A percentile compares a stretch with the other conserved stretches of the same genome.
Conservation (phyloP, 352 stramenopile species). For the Phytophthora sp. region DNA sequence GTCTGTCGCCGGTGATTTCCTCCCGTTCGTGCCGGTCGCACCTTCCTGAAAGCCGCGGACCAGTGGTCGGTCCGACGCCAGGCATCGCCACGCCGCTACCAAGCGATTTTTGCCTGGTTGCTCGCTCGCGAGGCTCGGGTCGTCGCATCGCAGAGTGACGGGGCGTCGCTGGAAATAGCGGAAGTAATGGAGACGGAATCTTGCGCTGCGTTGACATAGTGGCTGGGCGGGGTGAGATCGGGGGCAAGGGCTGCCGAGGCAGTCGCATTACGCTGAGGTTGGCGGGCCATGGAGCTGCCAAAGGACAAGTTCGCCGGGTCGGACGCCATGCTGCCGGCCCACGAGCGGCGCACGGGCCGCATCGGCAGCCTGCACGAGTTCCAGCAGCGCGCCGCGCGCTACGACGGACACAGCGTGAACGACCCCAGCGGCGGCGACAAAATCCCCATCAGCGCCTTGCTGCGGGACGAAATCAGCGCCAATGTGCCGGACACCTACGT, state of each 20-base stretch:
- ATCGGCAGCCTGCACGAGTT: slow-evolving; percentile 86
- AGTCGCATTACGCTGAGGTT: not conserved
- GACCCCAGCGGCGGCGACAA: slow-evolving; percentile 29
- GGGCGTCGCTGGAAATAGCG: slow-evolving; percentile 29
- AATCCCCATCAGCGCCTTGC: slow-evolving; percentile 13
- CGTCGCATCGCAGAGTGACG: slow-evolving; percentile 22
- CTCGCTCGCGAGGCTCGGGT: not conserved
- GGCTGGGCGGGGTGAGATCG: slow-evolving; percentile 10
- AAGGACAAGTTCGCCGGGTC: slow-evolving; percentile 3
- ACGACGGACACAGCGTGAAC: slow-evolving; percentile 25
- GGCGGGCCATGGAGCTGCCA: slow-evolving; percentile 17
- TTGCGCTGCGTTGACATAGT: not conserved
- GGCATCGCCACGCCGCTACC: not conserved
- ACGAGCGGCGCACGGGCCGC: slow-evolving; percentile 71
- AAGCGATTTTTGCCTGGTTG: not conserved
- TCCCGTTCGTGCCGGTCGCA: too few species aligned
- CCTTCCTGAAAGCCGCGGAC: too few species aligned
- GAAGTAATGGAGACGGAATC: slow-evolving; percentile 17
- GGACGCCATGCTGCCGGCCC: slow-evolving; percentile 51
- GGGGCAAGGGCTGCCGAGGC: slow-evolving; percentile 17
- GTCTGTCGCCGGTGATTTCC: not conserved
- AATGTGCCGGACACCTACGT: slow-evolving; percentile 16
- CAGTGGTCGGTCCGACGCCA: not conserved
- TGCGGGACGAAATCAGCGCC: slow-evolving; percentile 13
- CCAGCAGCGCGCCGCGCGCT: slow-evolving; percentile 76